Base-by-base conservation (phyloP, 2,329 filamentous ascomycete species). In the Alternaria triticina region DNA sequence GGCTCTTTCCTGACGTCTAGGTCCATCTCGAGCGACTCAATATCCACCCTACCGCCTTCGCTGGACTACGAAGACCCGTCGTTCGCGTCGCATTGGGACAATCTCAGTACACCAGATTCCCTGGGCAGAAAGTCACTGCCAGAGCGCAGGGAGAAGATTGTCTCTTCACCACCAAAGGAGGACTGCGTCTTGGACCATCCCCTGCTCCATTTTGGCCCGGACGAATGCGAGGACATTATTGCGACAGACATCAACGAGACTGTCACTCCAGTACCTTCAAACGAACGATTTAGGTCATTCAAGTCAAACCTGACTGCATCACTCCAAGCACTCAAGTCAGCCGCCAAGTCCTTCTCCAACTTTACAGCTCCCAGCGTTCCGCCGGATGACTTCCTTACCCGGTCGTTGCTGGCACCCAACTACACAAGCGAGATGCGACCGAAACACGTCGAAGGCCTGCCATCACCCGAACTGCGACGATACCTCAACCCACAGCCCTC, bases 271-370 rank as follows among this genome's bases (percentile, higher is more conserved):
- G 66, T 74, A 46, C 67, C 71, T 7, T 71, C 76, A 6, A 71
- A 75, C 15, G 66, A 76, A 22, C 70, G 78, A 27, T 82, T 83
- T 47, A 83, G 83, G 57, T 85, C 83, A 2, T 87, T 90, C 79
- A 89, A 87, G 65, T 90, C 88, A 0, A 90, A 90, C 64, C 80
- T 90, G 46, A 90, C 88, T 0, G 86, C 87, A 3, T 90, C 88
- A 0, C 76, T 90, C 20, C 85, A 87, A 64, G 87, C 86, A 4
- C 83, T 90, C 54, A 89, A 87, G 76, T 86, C 86, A 7, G 87
- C 87, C 0, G 87, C 87, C 11, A 87, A 86, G 60, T 87, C 86
- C 0, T 86, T 90, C 46, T 88, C 87, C 7, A 87, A 87, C 55
- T 86, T 89, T 67, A 83, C 86, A 15, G 83, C 85, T 22, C 80